These are phyloP conservation scores for Solanum etuberosum DNA, from an alignment of 257 asterid genomes.

Conservation along the genomic window DNA sequence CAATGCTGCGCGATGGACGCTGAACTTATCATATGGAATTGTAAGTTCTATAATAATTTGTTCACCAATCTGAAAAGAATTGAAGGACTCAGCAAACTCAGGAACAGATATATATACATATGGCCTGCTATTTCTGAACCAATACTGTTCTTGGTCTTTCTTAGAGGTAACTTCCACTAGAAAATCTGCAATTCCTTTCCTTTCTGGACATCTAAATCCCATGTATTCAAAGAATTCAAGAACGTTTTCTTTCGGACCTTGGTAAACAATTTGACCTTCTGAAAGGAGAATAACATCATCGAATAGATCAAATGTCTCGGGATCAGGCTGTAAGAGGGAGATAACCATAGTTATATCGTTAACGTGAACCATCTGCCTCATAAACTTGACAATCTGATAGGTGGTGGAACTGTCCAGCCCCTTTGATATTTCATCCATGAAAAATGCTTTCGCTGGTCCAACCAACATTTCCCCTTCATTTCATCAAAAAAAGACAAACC, in stretches of 20 bases:
- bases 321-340: constrained; percentile 81
- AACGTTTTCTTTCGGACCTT: constrained; percentile 66
- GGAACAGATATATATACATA: constrained; percentile 41
- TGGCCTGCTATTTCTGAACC: constrained; percentile 43
- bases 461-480: constrained; percentile 80
- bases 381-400: constrained; percentile 64
- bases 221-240: constrained; percentile 49
- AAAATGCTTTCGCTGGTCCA: constrained; percentile 84
- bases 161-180: constrained; percentile 79
- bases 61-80: constrained; percentile 43
- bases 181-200: constrained; percentile 80
- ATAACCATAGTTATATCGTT: constrained; percentile 69
- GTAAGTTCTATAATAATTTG: constrained; percentile 30
- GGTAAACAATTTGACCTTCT: constrained; percentile 65
- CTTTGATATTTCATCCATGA: constrained; percentile 89
- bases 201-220: constrained; percentile 81
- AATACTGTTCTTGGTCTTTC: constrained; percentile 73
- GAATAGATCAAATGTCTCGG: constrained; percentile 64
- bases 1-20: constrained; percentile 65
- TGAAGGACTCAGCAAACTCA: constrained; percentile 49
- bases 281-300: constrained; percentile 75
- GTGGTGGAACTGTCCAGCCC: constrained; percentile 92
- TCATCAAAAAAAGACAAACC: background rate
- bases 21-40: constrained; percentile 51
- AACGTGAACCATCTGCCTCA: constrained; percentile 83